Base-by-base conservation (phyloP, 106 monocot species). In the Dioscorea dumetorum region DNA sequence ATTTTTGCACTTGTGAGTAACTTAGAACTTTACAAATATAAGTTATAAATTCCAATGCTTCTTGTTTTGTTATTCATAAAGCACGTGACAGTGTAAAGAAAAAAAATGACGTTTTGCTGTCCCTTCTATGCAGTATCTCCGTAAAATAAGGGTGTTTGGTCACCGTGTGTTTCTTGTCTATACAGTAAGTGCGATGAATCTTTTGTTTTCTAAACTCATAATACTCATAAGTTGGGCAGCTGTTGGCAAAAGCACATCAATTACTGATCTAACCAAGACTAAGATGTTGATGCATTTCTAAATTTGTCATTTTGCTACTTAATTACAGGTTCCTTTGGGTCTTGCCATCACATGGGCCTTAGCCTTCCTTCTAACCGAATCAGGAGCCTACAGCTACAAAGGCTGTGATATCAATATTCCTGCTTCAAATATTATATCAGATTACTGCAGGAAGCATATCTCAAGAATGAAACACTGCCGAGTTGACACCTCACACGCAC, bases 401-500 rank as follows among this genome's bases (percentile, higher is more conserved):
- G 84, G 88, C 65, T 97, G 95, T 72, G 86, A 91, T 78, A 57
- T 75, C 62, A 87, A 89, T 71, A 67, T 88, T 16, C 91, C 95
- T 35, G 17, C 79, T 59, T 88, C 95, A 67, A 97, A 97, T 64
- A 86, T 61, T 66, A 63, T 97, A 21, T 91, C 95, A 68, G 70
- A 69, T 58, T 91, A 86, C 74, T 97, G 95, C 72, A 76, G 95
- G 58, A 84, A 82, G 74, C 95, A 91, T 78, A 74, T 91, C 6
- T 34, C 79, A 50, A 91, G 95, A 71, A 91, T 91, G 91, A 88
- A 91, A 64, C 80, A 88, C 53, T 97, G 95, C 49, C 91, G 91
- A 69, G 86, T 81, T 68, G 91, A 89, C 63, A 89, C 86, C 32
- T 88, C 86, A 24, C 76, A 83, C 76, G 86, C 86, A 4, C 74